A percentile compares a stretch with the other conserved stretches of the same genome.
Evolutionary conservation across 352 stramenopile species (phyloP).

Genomic region (Globisporangium carolinianum): DNA sequence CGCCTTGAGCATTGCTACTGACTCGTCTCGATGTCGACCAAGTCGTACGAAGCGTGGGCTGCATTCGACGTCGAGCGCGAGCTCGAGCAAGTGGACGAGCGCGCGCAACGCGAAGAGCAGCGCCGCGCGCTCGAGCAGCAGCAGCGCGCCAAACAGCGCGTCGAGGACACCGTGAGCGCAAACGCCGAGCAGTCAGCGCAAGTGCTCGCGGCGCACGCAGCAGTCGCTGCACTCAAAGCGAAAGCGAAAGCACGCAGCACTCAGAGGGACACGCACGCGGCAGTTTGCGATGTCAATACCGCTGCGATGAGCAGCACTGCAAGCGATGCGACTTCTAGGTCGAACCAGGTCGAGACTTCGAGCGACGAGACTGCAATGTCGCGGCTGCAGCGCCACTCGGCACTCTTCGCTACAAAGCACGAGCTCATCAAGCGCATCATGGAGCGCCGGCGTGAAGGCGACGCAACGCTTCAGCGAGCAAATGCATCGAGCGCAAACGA

Average conservation of each 20-base stretch:
- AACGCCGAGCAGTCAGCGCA: slow-evolving; percentile 48
- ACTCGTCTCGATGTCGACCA: neutral
- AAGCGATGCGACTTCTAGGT: neutral
- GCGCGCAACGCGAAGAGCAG: slow-evolving; percentile 23
- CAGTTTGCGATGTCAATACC: neutral
- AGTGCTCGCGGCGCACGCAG: slow-evolving; percentile 52
- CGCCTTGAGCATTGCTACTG: neutral
- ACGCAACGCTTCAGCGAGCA: slow-evolving; percentile 18
- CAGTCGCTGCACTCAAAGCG: slow-evolving; percentile 53
- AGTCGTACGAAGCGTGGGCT: slow-evolving; percentile 52
- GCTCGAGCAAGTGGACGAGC: slow-evolving; percentile 42
- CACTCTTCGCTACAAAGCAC: slow-evolving; percentile 41
- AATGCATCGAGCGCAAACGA: neutral
- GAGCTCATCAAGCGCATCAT: slow-evolving; percentile 41
- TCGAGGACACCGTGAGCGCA: slow-evolving; percentile 37
- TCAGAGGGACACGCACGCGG: neutral
- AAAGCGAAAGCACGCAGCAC: neutral
- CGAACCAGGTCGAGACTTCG: neutral
- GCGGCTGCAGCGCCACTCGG: slow-evolving; percentile 24
- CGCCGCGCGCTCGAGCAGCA: slow-evolving; percentile 28
- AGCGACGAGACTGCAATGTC: slow-evolving; percentile 1
- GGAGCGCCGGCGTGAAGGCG: slow-evolving; percentile 28
- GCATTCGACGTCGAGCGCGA: slow-evolving; percentile 66
- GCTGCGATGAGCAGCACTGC: neutral
- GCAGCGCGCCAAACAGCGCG: slow-evolving; percentile 31